These are phyloP conservation scores for Prunus padus DNA, from an alignment of 306 rosid genomes.

Conservation along the genomic window DNA sequence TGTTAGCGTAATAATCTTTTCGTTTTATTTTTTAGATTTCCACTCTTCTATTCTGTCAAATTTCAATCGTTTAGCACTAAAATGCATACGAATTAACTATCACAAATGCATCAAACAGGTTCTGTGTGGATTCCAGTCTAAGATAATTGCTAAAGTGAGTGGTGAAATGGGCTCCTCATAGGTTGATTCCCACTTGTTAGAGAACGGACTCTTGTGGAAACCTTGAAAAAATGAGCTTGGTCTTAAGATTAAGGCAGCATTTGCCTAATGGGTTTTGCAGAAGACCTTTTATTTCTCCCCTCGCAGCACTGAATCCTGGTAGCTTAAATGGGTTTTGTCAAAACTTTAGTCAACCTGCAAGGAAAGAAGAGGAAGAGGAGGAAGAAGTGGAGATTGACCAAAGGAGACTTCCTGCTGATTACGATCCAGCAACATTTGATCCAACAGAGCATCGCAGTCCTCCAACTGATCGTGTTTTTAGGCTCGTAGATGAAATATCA, in stretches of 20 bases:
- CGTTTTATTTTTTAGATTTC: background rate
- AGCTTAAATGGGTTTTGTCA: constrained; percentile 33
- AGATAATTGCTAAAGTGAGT: background rate
- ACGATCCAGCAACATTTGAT: constrained; percentile 80
- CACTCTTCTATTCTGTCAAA: background rate
- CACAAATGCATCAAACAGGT: background rate
- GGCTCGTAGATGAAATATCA: constrained; percentile 83
- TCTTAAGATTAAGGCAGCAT: constrained; percentile 50
- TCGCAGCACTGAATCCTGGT: constrained; percentile 24
- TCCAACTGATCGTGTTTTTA: constrained; percentile 69
- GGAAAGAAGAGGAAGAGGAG: constrained; percentile 65
- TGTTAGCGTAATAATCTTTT: background rate
- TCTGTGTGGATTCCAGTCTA: background rate
- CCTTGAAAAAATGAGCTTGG: constrained; percentile 54
- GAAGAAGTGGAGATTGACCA: constrained; percentile 89
- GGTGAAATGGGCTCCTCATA: constrained; percentile 3
- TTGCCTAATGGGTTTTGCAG: constrained; percentile 45
- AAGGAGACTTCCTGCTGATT: constrained; percentile 89
- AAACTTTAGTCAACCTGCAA: constrained; percentile 64
- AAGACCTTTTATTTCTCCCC: constrained; percentile 26
- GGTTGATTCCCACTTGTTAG: constrained; percentile 30
- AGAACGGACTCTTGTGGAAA: constrained; percentile 15
- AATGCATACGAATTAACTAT: background rate
- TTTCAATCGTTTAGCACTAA: background rate
- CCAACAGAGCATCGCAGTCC: constrained; percentile 83